Percentiles rank a stretch among this genome's conserved stretches.
Conservation (phyloP, 176 grass and related monocot species). For the Canna indica region DNA sequence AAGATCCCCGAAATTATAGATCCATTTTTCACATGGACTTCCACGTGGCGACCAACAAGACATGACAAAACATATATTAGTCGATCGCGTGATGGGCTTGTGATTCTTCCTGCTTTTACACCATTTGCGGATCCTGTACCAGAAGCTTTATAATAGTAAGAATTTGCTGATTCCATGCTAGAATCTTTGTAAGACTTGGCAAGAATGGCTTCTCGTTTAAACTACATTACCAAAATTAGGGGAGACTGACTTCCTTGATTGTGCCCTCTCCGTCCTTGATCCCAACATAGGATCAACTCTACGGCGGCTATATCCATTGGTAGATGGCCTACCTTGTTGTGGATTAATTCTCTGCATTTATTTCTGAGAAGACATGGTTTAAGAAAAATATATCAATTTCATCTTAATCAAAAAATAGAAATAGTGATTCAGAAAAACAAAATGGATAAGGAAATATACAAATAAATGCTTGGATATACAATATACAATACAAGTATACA, state of each 20-base stretch:
- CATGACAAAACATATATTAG: constrained; percentile 61
- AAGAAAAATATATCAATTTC: not conserved
- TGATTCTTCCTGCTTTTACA: constrained; percentile 34
- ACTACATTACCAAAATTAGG: not conserved
- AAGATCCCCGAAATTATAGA: constrained; percentile 96
- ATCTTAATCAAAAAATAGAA: not conserved
- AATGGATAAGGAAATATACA: not conserved
- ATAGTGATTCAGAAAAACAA: not conserved
- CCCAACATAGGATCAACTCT: constrained; percentile 2
- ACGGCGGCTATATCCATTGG: constrained; percentile 4
- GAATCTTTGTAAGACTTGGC: not conserved
- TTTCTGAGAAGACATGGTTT: not conserved
- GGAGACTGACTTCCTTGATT: not conserved
- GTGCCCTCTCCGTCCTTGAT: constrained; percentile 1
- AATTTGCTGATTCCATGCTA: not conserved
- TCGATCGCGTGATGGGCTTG: constrained; percentile 52
- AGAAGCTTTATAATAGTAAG: constrained; percentile 10
- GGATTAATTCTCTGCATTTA: not conserved
- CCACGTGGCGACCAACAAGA: constrained; percentile 70
- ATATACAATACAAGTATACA: too few relatives aligned
- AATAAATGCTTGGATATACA: too few relatives aligned
- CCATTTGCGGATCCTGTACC: constrained; percentile 43
- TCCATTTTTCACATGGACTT: constrained; percentile 91
- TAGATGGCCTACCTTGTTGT: constrained; percentile 1
- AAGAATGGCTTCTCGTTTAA: not conserved